These are phyloP conservation scores for Prosopis cineraria DNA, from an alignment of 306 rosid species.

Conservation along the genomic window DNA sequence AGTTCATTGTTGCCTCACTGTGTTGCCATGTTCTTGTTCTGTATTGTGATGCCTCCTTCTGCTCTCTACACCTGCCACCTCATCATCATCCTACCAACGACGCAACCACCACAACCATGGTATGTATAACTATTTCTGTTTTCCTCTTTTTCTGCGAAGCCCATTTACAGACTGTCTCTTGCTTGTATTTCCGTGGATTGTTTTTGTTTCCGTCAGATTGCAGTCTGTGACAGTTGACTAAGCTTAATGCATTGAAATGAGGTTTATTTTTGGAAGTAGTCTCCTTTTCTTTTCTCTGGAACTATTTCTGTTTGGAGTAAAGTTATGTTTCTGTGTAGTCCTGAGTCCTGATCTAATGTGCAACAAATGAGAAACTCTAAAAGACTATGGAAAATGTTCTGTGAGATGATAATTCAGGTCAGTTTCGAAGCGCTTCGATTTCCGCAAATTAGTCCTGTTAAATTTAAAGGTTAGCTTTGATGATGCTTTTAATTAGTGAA, in stretches of 20 bases:
- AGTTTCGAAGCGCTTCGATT: slow-evolving; percentile 25
- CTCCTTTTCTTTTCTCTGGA: neutral
- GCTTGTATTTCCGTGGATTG: neutral
- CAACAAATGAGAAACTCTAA: slow-evolving; percentile 45
- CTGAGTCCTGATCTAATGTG: slow-evolving; percentile 32
- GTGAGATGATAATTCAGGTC: slow-evolving; percentile 53
- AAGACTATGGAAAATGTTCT: slow-evolving; percentile 45
- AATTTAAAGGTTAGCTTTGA: neutral
- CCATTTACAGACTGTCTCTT: neutral
- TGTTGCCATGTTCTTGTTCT: slow-evolving; percentile 23
- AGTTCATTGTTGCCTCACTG: neutral
- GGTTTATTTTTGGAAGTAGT: neutral
- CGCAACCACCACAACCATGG: slow-evolving; percentile 29
- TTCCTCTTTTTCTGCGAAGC: neutral
- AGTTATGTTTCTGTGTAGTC: slow-evolving; percentile 11
- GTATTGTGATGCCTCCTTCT: slow-evolving; percentile 4
- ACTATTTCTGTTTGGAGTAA: slow-evolving; percentile 12
- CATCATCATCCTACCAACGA: neutral
- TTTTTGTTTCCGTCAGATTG: neutral
- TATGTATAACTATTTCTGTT: neutral
- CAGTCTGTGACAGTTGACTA: neutral
- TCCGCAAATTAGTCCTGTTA: slow-evolving; percentile 13
- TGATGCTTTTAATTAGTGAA: neutral
- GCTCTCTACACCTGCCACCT: neutral
- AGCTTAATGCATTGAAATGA: neutral